A percentile compares a stretch with the other conserved stretches of the same genome.
These are phyloP conservation scores for Gyrodon lividus DNA, from an alignment of 768 basidiomycete genomes.

Conservation along the genomic window DNA sequence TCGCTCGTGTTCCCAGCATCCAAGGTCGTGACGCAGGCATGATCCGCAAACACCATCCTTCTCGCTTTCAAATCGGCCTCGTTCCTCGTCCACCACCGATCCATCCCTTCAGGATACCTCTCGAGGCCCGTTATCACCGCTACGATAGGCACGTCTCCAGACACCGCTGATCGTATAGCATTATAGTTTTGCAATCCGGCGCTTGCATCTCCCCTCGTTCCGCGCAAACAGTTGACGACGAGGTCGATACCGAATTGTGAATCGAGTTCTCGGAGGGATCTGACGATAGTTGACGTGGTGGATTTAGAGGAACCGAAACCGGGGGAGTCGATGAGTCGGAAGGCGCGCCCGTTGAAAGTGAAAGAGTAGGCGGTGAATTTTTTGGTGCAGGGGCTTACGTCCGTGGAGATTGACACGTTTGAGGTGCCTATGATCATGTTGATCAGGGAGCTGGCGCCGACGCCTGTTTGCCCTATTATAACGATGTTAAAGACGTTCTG, in stretches of 20 bases:
- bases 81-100: slow-evolving; percentile 41
- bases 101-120: slow-evolving; percentile 30
- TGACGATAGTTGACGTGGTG: slow-evolving; percentile 21
- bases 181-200: slow-evolving; percentile 27
- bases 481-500: slow-evolving; percentile 31
- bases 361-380: slow-evolving; percentile 23
- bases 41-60: slow-evolving; percentile 37
- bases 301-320: slow-evolving; percentile 30
- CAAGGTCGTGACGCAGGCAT: slow-evolving; percentile 41
- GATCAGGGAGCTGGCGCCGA: slow-evolving; percentile 41
- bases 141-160: slow-evolving; percentile 33
- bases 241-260: slow-evolving; percentile 27
- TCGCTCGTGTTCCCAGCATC: slow-evolving; percentile 17
- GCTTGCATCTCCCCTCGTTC: slow-evolving; percentile 29
- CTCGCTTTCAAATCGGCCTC: slow-evolving; percentile 30
- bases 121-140: slow-evolving; percentile 32
- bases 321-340: slow-evolving; percentile 31
- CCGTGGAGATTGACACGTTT: slow-evolving; percentile 24
- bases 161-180: slow-evolving; percentile 28
- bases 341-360: slow-evolving; percentile 25
- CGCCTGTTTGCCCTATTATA: slow-evolving; percentile 31
- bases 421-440: slow-evolving; percentile 34
- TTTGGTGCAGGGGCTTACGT: slow-evolving; percentile 30
- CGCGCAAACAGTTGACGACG: slow-evolving; percentile 28
- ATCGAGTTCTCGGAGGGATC: slow-evolving; percentile 29